Evolutionary conservation across 2,329 filamentous ascomycete species (phyloP).

Genomic region (Epichloe hybrida): DNA sequence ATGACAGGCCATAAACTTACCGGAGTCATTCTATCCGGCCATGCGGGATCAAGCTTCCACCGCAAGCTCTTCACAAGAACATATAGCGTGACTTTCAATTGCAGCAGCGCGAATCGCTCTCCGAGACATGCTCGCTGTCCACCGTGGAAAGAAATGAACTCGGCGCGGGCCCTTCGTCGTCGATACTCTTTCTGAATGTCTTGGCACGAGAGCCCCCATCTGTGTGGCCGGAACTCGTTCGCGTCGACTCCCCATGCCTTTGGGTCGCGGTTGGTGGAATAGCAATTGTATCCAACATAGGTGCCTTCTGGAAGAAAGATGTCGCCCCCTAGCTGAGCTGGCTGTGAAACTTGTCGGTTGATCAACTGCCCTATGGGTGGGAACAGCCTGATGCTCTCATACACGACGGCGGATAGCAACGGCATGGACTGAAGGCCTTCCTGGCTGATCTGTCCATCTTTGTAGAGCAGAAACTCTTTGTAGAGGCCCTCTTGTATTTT

Average conservation of each 20-base stretch:
- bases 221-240: conserved; percentile 23
- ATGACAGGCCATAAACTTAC: conserved; percentile 11
- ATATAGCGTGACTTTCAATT: conserved; percentile 21
- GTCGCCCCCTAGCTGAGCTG: conserved; percentile 13
- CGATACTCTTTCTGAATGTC: conserved; percentile 22
- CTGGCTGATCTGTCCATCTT: conserved; percentile 3
- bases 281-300: conserved; percentile 27
- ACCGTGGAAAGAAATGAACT: conserved; percentile 29
- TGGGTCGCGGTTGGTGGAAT: conserved; percentile 24
- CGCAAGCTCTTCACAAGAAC: conserved; percentile 15
- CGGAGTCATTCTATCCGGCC: conserved; percentile 19
- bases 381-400: conserved; percentile 33
- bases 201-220: conserved; percentile 23
- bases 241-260: conserved; percentile 18
- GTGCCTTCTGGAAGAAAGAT: conserved; percentile 22
- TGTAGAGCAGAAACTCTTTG: conserved; percentile 14
- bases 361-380: conserved; percentile 36
- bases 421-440: conserved; percentile 22
- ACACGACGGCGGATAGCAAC: conserved; percentile 28
- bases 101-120: conserved; percentile 25
- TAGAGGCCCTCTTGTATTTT: conserved; percentile 18
- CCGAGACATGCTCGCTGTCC: conserved; percentile 26
- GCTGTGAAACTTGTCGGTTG: conserved; percentile 24
- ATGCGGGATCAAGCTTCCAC: conserved; percentile 20
- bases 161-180: conserved; percentile 20